Evolutionary conservation across 352 stramenopile species (phyloP).

Genomic region (Phytopythium delawarense): DNA sequence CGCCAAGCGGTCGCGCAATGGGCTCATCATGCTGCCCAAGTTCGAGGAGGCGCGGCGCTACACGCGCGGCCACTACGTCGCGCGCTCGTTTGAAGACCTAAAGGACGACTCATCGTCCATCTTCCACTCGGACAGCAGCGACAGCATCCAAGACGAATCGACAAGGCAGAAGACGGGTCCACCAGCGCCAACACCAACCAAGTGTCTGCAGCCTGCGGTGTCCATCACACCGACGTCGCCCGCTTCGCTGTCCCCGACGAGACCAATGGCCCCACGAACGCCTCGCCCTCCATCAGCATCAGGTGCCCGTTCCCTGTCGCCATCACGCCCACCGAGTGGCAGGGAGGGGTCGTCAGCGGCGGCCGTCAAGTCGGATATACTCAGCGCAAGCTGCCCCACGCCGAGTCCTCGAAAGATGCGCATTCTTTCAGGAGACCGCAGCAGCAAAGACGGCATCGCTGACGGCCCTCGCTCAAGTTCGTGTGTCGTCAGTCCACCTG

Average conservation of each 20-base stretch:
- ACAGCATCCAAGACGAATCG: background rate
- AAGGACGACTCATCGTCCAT: conserved; percentile 14
- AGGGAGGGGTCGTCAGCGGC: no score
- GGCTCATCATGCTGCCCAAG: conserved; percentile 52
- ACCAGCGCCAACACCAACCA: conserved; percentile 7
- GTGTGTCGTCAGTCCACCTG: no score
- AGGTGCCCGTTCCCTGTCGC: background rate
- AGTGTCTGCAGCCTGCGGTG: background rate
- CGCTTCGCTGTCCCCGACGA: background rate
- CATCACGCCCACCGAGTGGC: background rate
- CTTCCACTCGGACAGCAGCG: background rate
- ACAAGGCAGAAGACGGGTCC: conserved; percentile 8
- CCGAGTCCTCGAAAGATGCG: conserved; percentile 30
- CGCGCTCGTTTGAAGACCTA: conserved; percentile 39
- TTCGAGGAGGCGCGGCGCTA: conserved; percentile 56
- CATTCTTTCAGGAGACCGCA: conserved; percentile 1
- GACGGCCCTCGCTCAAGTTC: conserved; percentile 3
- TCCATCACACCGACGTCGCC: conserved; percentile 10
- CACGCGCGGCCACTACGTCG: conserved; percentile 39
- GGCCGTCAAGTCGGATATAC: background rate
- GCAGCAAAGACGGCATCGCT: conserved; percentile 1
- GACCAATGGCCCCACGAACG: conserved; percentile 9
- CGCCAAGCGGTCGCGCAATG: conserved; percentile 60
- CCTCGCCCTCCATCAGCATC: conserved; percentile 10
- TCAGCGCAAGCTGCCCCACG: background rate